Base-by-base conservation (phyloP, 306 rosid species). In the Cucurbita moschata region DNA sequence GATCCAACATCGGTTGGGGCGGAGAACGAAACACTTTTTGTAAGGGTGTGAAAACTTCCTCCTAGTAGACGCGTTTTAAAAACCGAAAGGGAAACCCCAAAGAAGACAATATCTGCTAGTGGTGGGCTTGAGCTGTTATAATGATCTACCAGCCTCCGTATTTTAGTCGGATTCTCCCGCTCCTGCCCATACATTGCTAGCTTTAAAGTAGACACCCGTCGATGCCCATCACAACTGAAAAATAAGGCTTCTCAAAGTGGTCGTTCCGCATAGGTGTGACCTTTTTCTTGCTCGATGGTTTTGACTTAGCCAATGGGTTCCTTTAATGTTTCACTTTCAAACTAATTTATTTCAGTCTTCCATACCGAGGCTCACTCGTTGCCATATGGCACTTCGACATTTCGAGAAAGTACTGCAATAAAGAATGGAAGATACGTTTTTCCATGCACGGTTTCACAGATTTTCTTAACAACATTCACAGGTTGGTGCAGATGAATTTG, bases 401-500 rank as follows among this genome's bases (percentile, higher is more conserved):
- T 47, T 69, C 43, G 42, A 47, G 58, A 21, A 66, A 43, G 43
- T 18, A 57, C 43, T 38, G 19, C 72, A 38, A 37, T 19, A 60
- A 38, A 18, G 5, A 3, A 42, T 14, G 2, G 21, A 15, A 19
- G 23, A 39, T 23, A 38, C 53, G 23, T 42, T 9, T 14, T 74
- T 40, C 55, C 46, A 4, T 46, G 52, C 47, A 51, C 9, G 23
- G 56, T 46, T 40, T 19, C 59, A 71, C 23, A 74, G 59, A 72
- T 50, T 52, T 35, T 69, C 58, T 30, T 49, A 8, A 65, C 72
- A 69, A 71, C 79, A 39, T 57, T 55, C 16, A 56, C 89, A 94
- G 98, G 97, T 94, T 43, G 98, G 98, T 62, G 96, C 89, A 73
- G 98, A 94, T 84, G 98, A 94, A 81, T 94, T 94, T 77, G 98